A percentile compares a stretch with the other conserved stretches of the same genome.
Evolutionary conservation across 139 green algal genomes (phyloP).

Genomic region (Mesostigma viride): DNA sequence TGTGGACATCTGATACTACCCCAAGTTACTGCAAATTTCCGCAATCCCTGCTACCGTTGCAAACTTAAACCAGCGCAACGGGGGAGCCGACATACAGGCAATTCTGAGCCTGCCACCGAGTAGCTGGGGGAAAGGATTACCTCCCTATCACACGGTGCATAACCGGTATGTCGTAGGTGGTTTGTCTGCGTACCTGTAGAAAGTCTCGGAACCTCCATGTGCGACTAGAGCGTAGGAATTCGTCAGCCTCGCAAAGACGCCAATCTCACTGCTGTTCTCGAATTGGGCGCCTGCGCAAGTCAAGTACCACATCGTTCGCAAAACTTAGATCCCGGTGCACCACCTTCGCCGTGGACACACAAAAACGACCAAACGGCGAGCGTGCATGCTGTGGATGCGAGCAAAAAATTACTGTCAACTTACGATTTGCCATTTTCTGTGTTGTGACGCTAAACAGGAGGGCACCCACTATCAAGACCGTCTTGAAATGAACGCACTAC

Average conservation of each 20-base stretch:
- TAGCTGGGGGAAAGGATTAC: neutral
- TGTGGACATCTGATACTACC: too few relatives aligned
- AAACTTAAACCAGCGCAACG: neutral
- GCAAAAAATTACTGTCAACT: too few relatives aligned
- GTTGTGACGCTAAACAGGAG: too few relatives aligned
- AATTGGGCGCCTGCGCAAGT: conserved; percentile 75
- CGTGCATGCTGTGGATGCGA: too few relatives aligned
- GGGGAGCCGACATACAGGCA: neutral
- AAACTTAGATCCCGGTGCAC: too few relatives aligned
- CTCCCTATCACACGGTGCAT: neutral
- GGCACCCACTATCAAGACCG: too few relatives aligned
- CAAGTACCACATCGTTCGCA: too few relatives aligned
- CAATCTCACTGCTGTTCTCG: conserved; percentile 93
- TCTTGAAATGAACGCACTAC: too few relatives aligned
- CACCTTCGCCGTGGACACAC: too few relatives aligned
- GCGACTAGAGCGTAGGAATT: conserved; percentile 88
- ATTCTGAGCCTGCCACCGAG: neutral
- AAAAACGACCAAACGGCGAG: too few relatives aligned
- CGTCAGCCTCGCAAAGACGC: conserved; percentile 91
- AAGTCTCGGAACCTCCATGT: conserved; percentile 86
- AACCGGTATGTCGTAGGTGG: neutral
- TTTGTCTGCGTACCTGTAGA: conserved; percentile 63
- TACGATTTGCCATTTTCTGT: too few relatives aligned
- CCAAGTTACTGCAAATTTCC: too few relatives aligned
- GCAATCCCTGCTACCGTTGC: neutral